Evolutionary conservation across 345 rosid genomes (phyloP).

Genomic region (Hypericum androsaemum): DNA sequence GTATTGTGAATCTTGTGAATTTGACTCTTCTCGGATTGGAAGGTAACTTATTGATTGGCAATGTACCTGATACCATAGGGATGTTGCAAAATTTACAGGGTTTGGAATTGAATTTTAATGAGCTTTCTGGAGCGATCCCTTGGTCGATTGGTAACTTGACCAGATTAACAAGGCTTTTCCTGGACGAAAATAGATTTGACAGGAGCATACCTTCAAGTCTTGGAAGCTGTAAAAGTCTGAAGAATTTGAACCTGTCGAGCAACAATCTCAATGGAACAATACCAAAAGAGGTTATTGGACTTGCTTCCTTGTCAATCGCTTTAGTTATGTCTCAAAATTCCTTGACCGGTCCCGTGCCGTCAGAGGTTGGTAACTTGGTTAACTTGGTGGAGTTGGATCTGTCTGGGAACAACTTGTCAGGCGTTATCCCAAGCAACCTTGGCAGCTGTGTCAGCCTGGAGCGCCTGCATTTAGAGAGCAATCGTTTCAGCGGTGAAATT

Average conservation of each 20-base stretch:
- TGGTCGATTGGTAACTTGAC: constrained; percentile 22
- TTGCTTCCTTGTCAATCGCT: constrained; percentile 20
- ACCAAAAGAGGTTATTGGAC: constrained; percentile 19
- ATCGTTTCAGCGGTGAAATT: constrained; percentile 12
- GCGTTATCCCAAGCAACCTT: constrained; percentile 18
- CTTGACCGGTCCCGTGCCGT: constrained; percentile 22
- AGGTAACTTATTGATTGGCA: constrained; percentile 15
- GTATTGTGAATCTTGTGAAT: constrained; percentile 8
- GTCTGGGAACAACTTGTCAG: constrained; percentile 16
- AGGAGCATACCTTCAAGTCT: constrained; percentile 26
- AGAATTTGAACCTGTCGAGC: constrained; percentile 14
- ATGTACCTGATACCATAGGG: constrained; percentile 11
- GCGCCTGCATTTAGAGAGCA: constrained; percentile 9
- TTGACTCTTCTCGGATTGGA: constrained; percentile 11
- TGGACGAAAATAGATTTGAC: constrained; percentile 13
- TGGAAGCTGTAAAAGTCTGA: constrained; percentile 17
- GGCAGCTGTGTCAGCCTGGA: constrained; percentile 16
- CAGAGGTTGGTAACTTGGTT: constrained; percentile 14
- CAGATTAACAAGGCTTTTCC: not conserved
- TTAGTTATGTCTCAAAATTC: constrained; percentile 21
- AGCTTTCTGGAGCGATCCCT: constrained; percentile 17
- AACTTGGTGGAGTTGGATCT: constrained; percentile 17
- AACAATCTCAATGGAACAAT: constrained; percentile 27
- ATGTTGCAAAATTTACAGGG: constrained; percentile 10
- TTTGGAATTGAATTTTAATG: not conserved